These are phyloP conservation scores for Heliocybe sulcata DNA, from an alignment of 1,284 basidiomycete genomes.

Conservation along the genomic window DNA sequence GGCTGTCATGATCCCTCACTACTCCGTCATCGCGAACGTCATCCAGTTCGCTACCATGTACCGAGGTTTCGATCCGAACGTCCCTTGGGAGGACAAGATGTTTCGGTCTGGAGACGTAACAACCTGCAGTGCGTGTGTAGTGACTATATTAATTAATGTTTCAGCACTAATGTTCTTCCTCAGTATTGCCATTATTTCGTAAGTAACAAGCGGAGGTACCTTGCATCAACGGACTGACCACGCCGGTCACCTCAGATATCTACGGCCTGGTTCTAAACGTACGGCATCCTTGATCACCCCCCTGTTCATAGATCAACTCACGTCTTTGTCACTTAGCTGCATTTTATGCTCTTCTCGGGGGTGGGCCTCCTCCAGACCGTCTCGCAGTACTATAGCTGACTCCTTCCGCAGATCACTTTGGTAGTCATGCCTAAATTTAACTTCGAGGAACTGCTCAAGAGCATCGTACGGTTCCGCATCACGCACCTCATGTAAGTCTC, in stretches of 20 bases:
- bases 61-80: slow-evolving; percentile 32
- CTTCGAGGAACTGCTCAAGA: slow-evolving; percentile 57
- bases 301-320: slow-evolving; percentile 1
- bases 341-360: slow-evolving; percentile 45
- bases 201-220: slow-evolving; percentile 10
- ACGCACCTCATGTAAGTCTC: slow-evolving; percentile 52
- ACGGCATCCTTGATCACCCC: slow-evolving; percentile 14
- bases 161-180: neutral
- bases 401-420: slow-evolving; percentile 39
- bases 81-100: slow-evolving; percentile 22
- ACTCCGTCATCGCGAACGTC: slow-evolving; percentile 58
- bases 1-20: slow-evolving; percentile 69
- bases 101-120: slow-evolving; percentile 50
- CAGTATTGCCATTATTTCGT: slow-evolving; percentile 29
- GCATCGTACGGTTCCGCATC: slow-evolving; percentile 61
- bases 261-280: slow-evolving; percentile 62
- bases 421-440: slow-evolving; percentile 72
- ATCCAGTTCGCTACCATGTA: slow-evolving; percentile 51
- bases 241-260: slow-evolving; percentile 41
- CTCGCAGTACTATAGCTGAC: neutral
- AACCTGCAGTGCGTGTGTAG: slow-evolving; percentile 37
- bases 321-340: slow-evolving; percentile 30
- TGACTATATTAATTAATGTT: neutral
- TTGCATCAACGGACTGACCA: too few species aligned
- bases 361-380: slow-evolving; percentile 27